These are phyloP conservation scores for Hanseniaspora taiwanica DNA, from an alignment of 805 yeast species.

Conservation along the genomic window DNA sequence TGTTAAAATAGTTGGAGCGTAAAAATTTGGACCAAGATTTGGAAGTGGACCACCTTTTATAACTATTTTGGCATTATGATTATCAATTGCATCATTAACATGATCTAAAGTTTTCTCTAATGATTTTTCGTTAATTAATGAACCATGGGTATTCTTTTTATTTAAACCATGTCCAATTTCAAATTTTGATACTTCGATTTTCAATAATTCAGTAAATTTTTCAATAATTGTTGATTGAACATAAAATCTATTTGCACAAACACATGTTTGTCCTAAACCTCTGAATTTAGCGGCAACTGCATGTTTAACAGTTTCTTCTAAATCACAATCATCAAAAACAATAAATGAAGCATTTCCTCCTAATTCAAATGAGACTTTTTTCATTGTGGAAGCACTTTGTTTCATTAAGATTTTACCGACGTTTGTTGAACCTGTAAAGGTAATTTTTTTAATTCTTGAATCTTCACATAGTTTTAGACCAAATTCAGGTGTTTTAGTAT, in stretches of 20 bases:
- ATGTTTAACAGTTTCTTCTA: slow-evolving; percentile 40
- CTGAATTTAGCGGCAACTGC: slow-evolving; percentile 45
- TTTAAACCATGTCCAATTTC: slow-evolving; percentile 46
- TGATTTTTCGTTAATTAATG: slow-evolving; percentile 38
- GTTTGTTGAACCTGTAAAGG: slow-evolving; percentile 53
- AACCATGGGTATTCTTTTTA: slow-evolving; percentile 39
- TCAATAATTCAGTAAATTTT: slow-evolving; percentile 32
- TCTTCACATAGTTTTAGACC: slow-evolving; percentile 40
- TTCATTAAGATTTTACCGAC: slow-evolving; percentile 49
- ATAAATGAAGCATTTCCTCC: slow-evolving; percentile 61
- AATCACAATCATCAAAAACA: slow-evolving; percentile 46
- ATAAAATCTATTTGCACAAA: slow-evolving; percentile 47
- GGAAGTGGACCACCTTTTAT: slow-evolving; percentile 40
- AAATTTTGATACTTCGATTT: slow-evolving; percentile 32
- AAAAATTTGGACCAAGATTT: slow-evolving; percentile 37
- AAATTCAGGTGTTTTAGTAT: slow-evolving; percentile 36
- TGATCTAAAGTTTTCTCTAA: slow-evolving; percentile 43
- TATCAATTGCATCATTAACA: slow-evolving; percentile 36
- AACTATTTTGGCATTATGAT: slow-evolving; percentile 38
- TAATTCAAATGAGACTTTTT: slow-evolving; percentile 47
- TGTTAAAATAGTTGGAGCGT: slow-evolving; percentile 40
- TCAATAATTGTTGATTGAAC: slow-evolving; percentile 40
- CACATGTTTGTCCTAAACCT: slow-evolving; percentile 54
- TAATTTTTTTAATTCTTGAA: slow-evolving; percentile 37
- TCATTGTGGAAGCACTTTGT: slow-evolving; percentile 43